Percentiles rank a stretch among this genome's conserved stretches.
Evolutionary conservation across 202 grass and related monocot genomes (phyloP).

Genomic region (Elaeis oleifera): DNA sequence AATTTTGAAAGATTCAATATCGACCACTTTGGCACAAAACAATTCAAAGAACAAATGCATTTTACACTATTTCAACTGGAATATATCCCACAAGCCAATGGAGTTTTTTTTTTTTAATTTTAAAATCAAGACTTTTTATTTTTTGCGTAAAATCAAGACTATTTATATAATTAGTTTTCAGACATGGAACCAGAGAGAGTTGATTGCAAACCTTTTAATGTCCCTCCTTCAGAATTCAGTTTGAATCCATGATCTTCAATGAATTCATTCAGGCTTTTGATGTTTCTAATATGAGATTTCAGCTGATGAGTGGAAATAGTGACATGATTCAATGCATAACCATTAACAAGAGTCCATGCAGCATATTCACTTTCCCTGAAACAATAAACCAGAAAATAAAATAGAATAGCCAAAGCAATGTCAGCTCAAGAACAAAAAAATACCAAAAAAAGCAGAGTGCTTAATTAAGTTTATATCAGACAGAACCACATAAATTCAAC

Average conservation of each 20-base stretch:
- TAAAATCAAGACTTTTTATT: too few species aligned
- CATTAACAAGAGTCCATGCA: constrained; percentile 97
- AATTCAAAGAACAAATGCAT: too few species aligned
- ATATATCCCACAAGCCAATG: too few species aligned
- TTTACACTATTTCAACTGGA: too few species aligned
- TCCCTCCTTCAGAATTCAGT: constrained; percentile 81
- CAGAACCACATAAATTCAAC: constrained; percentile 7
- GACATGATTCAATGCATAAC: constrained; percentile 90
- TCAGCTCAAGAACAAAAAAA: too few species aligned
- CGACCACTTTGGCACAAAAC: too few species aligned
- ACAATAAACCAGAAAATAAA: constrained; percentile 3
- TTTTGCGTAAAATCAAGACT: too few species aligned
- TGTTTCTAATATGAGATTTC: constrained; percentile 69
- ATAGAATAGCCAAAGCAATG: constrained; percentile 16
- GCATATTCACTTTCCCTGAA: constrained; percentile 95
- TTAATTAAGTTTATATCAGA: too few species aligned
- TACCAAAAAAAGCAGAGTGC: too few species aligned
- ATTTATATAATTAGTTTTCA: too few species aligned
- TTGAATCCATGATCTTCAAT: constrained; percentile 82
- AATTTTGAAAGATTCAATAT: too few species aligned
- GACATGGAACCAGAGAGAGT: neutral
- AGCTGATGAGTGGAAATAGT: constrained; percentile 70
- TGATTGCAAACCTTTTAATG: constrained; percentile 68
- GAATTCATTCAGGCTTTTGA: constrained; percentile 72
- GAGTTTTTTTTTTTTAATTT: too few species aligned